A percentile compares a stretch with the other conserved stretches of the same genome.
Evolutionary conservation across 2,329 filamentous ascomycete genomes (phyloP).

Genomic region (Talaromyces sp.): DNA sequence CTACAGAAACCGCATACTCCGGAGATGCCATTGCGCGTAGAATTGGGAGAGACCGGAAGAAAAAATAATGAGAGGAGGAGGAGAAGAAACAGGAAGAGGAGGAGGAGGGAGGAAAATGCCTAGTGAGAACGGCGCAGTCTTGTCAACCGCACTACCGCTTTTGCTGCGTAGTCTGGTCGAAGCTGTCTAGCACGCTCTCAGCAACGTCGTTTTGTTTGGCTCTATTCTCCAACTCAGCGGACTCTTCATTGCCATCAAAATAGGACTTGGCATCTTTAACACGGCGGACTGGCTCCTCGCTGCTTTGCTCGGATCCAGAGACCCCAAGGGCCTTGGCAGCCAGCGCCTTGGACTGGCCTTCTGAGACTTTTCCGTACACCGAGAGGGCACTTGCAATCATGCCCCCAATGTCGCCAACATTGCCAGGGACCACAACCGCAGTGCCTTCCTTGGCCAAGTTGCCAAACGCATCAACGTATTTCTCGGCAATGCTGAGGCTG

Average conservation of each 20-base stretch:
- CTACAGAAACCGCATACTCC: conserved; percentile 1
- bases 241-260: conserved; percentile 27
- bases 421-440: conserved; percentile 89
- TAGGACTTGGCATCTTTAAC: conserved; percentile 8
- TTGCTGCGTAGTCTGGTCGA: conserved; percentile 38
- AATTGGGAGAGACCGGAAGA: not conserved
- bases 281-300: conserved; percentile 5
- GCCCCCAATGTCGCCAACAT: conserved; percentile 89
- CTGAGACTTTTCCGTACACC: conserved; percentile 88
- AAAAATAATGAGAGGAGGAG: not conserved
- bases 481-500: conserved; percentile 86
- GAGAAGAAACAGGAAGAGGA: not conserved
- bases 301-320: conserved; percentile 16
- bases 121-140: not conserved
- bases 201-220: conserved; percentile 35
- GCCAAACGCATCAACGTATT: conserved; percentile 93
- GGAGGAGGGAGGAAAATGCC: not conserved
- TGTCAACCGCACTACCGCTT: conserved; percentile 19
- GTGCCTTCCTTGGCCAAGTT: conserved; percentile 94
- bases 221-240: conserved; percentile 16
- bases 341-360: conserved; percentile 67
- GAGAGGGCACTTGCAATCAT: conserved; percentile 97
- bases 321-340: conserved; percentile 32
- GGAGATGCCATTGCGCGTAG: not conserved
- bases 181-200: conserved; percentile 45